Base-by-base conservation (phyloP, 371 early-diverging fungal species). In the Caulochytrium protostelioides region DNA sequence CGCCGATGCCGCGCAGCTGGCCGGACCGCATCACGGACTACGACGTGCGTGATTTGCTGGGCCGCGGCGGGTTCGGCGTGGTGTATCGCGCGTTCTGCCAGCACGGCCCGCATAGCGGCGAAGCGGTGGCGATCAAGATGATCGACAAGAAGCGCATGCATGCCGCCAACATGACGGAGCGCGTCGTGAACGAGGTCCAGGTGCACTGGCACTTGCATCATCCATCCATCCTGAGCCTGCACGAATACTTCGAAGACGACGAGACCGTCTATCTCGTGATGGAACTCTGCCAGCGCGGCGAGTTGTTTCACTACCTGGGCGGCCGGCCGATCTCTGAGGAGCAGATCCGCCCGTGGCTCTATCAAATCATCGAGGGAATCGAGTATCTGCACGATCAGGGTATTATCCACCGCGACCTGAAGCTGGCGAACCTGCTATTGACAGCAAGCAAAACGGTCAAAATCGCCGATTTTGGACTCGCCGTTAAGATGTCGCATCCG, bases 401-500 rank as follows among this genome's bases (percentile, higher is more conserved):
- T 13, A 62, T 76, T 17, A 64, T 79, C 5, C 79, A 79, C 40
- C 55, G 79, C 19, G 77, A 79, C 46, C 44, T 79, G 41, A 79
- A 79, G 57, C 55, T 76, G 16, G 62, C 66, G 19, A 79, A 79
- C 47, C 35, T 79, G 13, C 51, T 79, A 44, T 44, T 79, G 16
- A 67, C 70, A 15, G 41, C 46, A 1, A 44, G 35, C 45, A 24
- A 33, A 52, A 32, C 50, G 40, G 24, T 52, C 50, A 79, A 79
- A 62, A 60, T 79, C 25, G 79, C 65, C 3, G 79, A 79, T 47
- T 77, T 79, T 59, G 79, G 79, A 5, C 46, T 79, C 26, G 62
- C 66, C 13, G 65, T 65, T 7, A 54, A 54, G 39, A 24, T 61
- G 10, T 35, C 22, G 12, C 44, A 51, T 14, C 34, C 37, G 1